Conservation (phyloP, 805 yeast species). For the fission yeast (Schizosaccharomyces pombe) region DNA sequence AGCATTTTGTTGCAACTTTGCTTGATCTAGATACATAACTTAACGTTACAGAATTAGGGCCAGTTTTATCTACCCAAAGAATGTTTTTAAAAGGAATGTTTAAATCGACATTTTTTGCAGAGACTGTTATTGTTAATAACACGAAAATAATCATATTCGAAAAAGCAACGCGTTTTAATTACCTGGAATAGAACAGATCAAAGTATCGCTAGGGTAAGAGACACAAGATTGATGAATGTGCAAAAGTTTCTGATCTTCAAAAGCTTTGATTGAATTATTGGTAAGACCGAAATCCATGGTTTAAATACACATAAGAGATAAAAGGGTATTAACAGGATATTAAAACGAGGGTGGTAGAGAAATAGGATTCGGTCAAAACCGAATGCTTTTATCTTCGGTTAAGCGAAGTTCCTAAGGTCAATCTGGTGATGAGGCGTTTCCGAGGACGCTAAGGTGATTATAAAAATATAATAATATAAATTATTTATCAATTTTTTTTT, state of each 20-base stretch:
- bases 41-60: neutral
- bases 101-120: neutral
- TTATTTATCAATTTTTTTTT: no score
- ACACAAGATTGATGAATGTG: neutral
- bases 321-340: neutral
- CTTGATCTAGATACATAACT: neutral
- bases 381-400: no score
- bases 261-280: neutral
- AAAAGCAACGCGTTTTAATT: no score
- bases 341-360: neutral
- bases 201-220: neutral
- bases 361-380: neutral
- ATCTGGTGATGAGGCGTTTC: no score
- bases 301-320: no score
- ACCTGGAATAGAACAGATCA: no score
- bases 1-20: neutral
- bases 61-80: neutral
- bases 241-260: neutral
- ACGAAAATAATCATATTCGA: no score
- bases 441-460: no score
- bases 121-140: neutral
- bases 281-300: neutral
- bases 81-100: neutral
- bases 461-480: no score
- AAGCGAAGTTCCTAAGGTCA: no score